A percentile compares a stretch with the other conserved stretches of the same genome.
These are phyloP conservation scores for Plantago elongata DNA, from an alignment of 257 asterid genomes.

Conservation along the genomic window DNA sequence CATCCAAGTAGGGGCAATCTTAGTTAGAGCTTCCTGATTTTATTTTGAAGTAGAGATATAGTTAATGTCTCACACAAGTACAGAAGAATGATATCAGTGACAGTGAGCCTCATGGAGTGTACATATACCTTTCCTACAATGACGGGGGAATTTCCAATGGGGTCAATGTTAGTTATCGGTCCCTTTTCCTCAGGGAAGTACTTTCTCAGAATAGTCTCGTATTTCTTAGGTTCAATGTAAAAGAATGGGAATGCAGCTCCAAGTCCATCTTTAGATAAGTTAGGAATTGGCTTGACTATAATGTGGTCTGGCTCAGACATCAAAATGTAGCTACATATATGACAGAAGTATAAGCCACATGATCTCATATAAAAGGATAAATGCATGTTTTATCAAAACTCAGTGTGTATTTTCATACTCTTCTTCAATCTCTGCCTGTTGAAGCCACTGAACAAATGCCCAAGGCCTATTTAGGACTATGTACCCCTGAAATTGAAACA, in stretches of 20 bases:
- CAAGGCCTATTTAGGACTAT: constrained; percentile 96
- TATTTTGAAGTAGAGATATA: constrained; percentile 15
- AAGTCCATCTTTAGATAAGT: constrained; percentile 60
- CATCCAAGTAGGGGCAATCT: constrained; percentile 98
- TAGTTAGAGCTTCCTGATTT: constrained; percentile 56
- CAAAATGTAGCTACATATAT: constrained; percentile 63
- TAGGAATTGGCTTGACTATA: constrained; percentile 87
- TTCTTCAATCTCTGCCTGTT: constrained; percentile 77
- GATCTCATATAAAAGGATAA: not conserved
- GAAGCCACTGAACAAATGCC: constrained; percentile 99
- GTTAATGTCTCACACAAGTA: constrained; percentile 10
- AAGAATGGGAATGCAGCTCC: constrained; percentile 95
- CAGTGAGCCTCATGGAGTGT: not conserved
- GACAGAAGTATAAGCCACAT: not conserved
- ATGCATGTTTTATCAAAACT: constrained; percentile 9
- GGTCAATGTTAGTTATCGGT: constrained; percentile 75
- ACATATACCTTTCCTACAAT: constrained; percentile 70
- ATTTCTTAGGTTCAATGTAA: constrained; percentile 87
- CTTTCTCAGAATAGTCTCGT: constrained; percentile 60
- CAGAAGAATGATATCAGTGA: constrained; percentile 2
- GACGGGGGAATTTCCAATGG: constrained; percentile 98
- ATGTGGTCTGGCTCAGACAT: constrained; percentile 97
- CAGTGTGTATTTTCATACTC: constrained; percentile 47
- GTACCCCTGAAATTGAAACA: constrained; percentile 64
- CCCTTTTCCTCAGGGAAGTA: constrained; percentile 71